phyloP scores from a whole-genome alignment of 495 filamentous ascomycete genomes.

The Podospora conica region DNA sequence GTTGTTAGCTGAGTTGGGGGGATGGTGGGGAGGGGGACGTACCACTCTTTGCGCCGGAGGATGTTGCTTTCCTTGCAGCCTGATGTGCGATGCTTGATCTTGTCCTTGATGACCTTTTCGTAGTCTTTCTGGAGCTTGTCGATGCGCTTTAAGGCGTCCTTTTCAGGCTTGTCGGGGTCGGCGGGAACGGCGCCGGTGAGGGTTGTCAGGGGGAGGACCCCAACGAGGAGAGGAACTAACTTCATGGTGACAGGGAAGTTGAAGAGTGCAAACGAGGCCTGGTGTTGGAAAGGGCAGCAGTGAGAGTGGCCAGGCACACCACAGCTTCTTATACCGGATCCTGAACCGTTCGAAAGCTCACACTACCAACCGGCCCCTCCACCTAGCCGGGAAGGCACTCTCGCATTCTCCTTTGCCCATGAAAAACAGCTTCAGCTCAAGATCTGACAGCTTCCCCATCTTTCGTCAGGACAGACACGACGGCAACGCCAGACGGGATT shows the following conservation, averaged over 20 bases:
- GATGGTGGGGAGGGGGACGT: not conserved
- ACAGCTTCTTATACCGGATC: no score
- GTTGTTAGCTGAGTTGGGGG: not conserved
- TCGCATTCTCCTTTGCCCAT: no score
- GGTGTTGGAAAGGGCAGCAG: no score
- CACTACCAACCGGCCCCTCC: no score
- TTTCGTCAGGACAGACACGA: not conserved
- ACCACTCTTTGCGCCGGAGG: constrained; percentile 14
- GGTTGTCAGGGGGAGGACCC: constrained; percentile 3
- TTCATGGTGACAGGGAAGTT: not conserved
- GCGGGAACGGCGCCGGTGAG: not conserved
- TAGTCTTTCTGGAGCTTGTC: constrained; percentile 9
- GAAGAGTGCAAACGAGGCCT: not conserved
- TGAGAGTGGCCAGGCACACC: no score
- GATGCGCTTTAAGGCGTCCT: constrained; percentile 2
- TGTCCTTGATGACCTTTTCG: constrained; percentile 3
- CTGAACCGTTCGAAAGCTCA: no score
- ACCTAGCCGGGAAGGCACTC: no score
- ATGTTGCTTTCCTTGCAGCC: constrained; percentile 11
- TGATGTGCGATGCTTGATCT: constrained; percentile 7
- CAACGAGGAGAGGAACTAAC: not conserved
- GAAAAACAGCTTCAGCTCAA: not conserved
- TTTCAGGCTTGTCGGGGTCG: not conserved
- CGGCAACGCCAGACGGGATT: not conserved
- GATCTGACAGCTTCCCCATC: not conserved